phyloP scores from a whole-genome alignment of 2,329 filamentous ascomycete species.

The Bipolaris zeicola region DNA sequence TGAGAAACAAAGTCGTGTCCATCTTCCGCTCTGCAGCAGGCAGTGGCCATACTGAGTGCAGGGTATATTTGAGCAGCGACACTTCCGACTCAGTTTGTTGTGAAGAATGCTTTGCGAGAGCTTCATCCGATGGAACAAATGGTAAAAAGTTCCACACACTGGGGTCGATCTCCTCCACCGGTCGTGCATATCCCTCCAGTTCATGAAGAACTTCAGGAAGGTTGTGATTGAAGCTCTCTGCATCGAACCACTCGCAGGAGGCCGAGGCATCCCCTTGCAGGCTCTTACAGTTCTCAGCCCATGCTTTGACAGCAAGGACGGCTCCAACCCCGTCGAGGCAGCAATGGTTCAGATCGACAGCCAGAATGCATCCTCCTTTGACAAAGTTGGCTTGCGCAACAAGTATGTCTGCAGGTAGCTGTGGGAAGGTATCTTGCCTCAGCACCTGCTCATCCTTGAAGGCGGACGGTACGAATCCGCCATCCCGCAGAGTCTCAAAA shows the following conservation, averaged over 20 bases:
- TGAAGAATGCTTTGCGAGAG: neutral
- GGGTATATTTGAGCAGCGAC: conserved; percentile 31
- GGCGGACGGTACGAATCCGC: conserved; percentile 24
- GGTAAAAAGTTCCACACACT: conserved; percentile 27
- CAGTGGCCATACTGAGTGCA: conserved; percentile 37
- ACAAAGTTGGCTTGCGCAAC: conserved; percentile 39
- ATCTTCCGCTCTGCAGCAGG: conserved; percentile 33
- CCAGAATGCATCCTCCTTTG: conserved; percentile 32
- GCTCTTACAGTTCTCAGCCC: conserved; percentile 33
- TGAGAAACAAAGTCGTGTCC: conserved; percentile 41
- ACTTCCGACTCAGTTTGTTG: neutral
- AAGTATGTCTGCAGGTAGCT: conserved; percentile 28
- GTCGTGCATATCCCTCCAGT: conserved; percentile 18
- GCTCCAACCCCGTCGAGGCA: conserved; percentile 31
- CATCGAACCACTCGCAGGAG: conserved; percentile 27
- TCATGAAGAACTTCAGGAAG: conserved; percentile 29
- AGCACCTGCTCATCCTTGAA: conserved; percentile 26
- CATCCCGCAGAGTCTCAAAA: conserved; percentile 21
- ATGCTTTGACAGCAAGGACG: conserved; percentile 28
- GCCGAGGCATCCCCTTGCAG: conserved; percentile 28
- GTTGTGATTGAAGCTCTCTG: conserved; percentile 31
- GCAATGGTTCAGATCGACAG: conserved; percentile 26
- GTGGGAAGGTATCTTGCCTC: conserved; percentile 19
- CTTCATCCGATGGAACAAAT: conserved; percentile 24
- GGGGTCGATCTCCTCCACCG: conserved; percentile 24